Evolutionary conservation across 2,329 filamentous ascomycete genomes (phyloP).

Genomic region (Paramyrothecium roridum): DNA sequence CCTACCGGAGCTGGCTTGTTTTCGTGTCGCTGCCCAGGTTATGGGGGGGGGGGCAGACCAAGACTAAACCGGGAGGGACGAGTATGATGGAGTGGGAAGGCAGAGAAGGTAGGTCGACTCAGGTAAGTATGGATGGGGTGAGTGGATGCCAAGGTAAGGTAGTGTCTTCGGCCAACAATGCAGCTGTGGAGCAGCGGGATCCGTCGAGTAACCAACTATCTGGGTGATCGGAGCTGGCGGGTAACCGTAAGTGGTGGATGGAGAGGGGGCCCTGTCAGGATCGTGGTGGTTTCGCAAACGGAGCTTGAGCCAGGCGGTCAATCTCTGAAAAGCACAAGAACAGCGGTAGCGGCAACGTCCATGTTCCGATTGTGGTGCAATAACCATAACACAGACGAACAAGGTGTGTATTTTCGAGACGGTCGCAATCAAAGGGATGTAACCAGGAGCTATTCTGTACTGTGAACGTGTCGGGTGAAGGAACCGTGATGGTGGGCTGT

Average conservation of each 20-base stretch:
- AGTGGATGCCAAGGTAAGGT: neutral
- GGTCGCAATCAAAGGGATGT: neutral
- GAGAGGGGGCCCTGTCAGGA: neutral
- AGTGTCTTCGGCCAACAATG: neutral
- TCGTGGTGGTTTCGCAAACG: neutral
- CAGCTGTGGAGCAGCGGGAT: neutral
- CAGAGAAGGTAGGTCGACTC: too few species aligned
- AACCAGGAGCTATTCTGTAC: too few species aligned
- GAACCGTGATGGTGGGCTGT: too few species aligned
- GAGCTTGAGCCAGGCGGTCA: neutral
- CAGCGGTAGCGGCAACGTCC: neutral
- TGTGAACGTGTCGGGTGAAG: too few species aligned
- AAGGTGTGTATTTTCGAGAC: neutral
- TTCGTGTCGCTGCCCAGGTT: neutral
- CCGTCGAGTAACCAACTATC: neutral
- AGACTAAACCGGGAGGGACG: neutral
- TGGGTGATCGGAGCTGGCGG: neutral
- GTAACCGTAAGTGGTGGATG: neutral
- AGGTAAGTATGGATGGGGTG: neutral
- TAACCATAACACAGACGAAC: neutral
- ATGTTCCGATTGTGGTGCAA: neutral
- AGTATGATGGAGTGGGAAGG: neutral
- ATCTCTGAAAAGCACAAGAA: neutral
- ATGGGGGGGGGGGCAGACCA: neutral
- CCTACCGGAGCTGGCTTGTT: neutral